Evolutionary conservation across 345 rosid genomes (phyloP).

Genomic region (Lumnitzera racemosa): DNA sequence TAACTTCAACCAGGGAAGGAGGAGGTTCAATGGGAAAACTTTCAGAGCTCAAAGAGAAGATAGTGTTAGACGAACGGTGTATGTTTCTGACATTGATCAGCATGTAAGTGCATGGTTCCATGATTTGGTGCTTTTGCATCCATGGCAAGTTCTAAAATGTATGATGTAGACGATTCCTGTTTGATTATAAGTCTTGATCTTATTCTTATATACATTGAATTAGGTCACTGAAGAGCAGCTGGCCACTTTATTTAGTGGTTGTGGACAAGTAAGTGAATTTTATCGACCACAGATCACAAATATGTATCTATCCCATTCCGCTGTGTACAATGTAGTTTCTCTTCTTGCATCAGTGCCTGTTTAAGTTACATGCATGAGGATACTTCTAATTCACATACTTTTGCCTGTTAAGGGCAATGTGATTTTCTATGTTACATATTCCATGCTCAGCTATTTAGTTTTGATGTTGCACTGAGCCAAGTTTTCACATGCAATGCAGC

Average conservation of each 20-base stretch:
- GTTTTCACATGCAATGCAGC: no score
- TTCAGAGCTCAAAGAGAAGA: conserved; percentile 62
- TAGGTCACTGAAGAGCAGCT: conserved; percentile 88
- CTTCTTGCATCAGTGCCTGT: no score
- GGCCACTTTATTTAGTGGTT: conserved; percentile 67
- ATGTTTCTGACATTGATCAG: conserved; percentile 59
- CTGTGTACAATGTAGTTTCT: no score
- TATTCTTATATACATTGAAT: conserved; percentile 1
- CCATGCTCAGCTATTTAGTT: no score
- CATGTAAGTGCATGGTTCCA: conserved; percentile 25
- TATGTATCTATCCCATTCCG: neutral
- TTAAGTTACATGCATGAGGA: no score
- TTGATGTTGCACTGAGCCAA: no score
- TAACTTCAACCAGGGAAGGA: conserved; percentile 49
- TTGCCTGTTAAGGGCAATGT: no score
- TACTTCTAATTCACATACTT: no score
- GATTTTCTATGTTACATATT: no score
- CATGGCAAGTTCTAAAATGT: neutral
- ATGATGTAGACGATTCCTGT: neutral
- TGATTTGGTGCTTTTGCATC: neutral
- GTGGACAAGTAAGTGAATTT: conserved; percentile 64
- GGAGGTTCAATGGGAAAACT: conserved; percentile 50
- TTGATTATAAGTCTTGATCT: neutral
- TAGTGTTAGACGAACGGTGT: conserved; percentile 51
- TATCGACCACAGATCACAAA: neutral